Conservation (phyloP, 2,329 filamentous ascomycete species). For the Apiospora malaysiana region DNA sequence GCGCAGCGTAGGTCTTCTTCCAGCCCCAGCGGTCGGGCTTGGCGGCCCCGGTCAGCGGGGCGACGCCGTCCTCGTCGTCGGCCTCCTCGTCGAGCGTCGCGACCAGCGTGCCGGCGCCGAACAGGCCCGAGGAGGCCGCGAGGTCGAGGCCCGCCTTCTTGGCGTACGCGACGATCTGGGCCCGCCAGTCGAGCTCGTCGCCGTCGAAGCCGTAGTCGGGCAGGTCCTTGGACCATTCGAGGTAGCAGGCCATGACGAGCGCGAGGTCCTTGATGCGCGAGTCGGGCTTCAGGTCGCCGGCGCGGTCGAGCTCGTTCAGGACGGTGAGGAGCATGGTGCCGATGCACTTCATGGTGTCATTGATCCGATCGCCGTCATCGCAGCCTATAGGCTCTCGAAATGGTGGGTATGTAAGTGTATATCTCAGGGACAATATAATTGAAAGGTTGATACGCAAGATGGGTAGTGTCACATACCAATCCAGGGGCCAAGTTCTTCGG, state of each 20-base stretch:
- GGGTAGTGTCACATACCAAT: slow-evolving; percentile 24
- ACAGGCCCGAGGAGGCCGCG: not conserved
- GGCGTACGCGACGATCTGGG: slow-evolving; percentile 32
- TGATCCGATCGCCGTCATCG: slow-evolving; percentile 27
- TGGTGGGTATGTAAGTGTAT: not conserved
- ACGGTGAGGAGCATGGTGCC: slow-evolving; percentile 28
- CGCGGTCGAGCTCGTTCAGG: slow-evolving; percentile 33
- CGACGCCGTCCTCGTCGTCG: slow-evolving; percentile 22
- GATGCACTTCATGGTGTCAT: slow-evolving; percentile 27
- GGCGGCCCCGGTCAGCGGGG: slow-evolving; percentile 25
- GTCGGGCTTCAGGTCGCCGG: slow-evolving; percentile 28
- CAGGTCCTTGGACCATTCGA: slow-evolving; percentile 28
- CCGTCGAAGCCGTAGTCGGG: slow-evolving; percentile 20
- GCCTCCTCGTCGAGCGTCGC: not conserved
- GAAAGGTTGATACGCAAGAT: too few species aligned
- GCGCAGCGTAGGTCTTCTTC: slow-evolving; percentile 27
- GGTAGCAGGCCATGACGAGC: slow-evolving; percentile 30
- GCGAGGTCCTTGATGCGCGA: slow-evolving; percentile 31
- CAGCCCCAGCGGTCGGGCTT: slow-evolving; percentile 32
- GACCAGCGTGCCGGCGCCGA: not conserved
- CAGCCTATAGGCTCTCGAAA: slow-evolving; percentile 15
- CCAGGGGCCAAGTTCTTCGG: slow-evolving; percentile 29
- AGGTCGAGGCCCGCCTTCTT: slow-evolving; percentile 32
- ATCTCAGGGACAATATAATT: too few species aligned
- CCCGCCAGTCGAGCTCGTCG: slow-evolving; percentile 26